Percentiles rank a stretch among this genome's conserved stretches.
Conservation (phyloP, 2,329 filamentous ascomycete genomes). For the Bimuria novae-zelandiae region DNA sequence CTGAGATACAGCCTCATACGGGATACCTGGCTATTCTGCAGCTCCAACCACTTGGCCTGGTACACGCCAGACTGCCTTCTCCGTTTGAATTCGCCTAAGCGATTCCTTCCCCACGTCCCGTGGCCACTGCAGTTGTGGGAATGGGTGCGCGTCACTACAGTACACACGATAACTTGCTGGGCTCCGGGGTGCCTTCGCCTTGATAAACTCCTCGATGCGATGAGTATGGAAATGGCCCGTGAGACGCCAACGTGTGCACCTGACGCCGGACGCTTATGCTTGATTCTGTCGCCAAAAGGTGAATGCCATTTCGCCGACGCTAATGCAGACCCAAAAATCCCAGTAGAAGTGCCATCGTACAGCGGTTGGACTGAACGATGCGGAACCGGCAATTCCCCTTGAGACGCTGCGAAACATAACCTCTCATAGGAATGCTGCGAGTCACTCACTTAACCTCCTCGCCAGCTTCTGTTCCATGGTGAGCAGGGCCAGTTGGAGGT, state of each 20-base stretch:
- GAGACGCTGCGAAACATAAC: conserved; percentile 17
- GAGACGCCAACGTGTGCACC: conserved; percentile 26
- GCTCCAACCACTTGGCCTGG: background rate
- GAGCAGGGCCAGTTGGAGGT: conserved; percentile 41
- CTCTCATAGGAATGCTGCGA: background rate
- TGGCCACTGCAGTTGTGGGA: conserved; percentile 17
- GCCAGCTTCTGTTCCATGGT: conserved; percentile 37
- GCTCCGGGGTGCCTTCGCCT: conserved; percentile 2
- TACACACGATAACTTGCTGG: conserved; percentile 1
- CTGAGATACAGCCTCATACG: background rate
- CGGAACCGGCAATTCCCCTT: conserved; percentile 12
- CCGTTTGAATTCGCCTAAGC: conserved; percentile 20
- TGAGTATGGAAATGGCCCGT: conserved; percentile 11
- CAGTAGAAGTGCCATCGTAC: conserved; percentile 20
- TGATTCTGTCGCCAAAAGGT: conserved; percentile 26
- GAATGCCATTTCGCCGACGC: conserved; percentile 31
- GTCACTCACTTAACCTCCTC: conserved; percentile 45
- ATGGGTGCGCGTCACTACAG: background rate
- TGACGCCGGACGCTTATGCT: conserved; percentile 48
- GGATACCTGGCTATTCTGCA: conserved; percentile 16
- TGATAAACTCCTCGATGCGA: background rate
- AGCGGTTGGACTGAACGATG: conserved; percentile 14
- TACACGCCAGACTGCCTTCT: conserved; percentile 14
- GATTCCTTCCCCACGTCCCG: conserved; percentile 16
- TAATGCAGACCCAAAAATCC: conserved; percentile 37